phyloP scores from a whole-genome alignment of 148 eudicot genomes.

The Rhododendron molle region DNA sequence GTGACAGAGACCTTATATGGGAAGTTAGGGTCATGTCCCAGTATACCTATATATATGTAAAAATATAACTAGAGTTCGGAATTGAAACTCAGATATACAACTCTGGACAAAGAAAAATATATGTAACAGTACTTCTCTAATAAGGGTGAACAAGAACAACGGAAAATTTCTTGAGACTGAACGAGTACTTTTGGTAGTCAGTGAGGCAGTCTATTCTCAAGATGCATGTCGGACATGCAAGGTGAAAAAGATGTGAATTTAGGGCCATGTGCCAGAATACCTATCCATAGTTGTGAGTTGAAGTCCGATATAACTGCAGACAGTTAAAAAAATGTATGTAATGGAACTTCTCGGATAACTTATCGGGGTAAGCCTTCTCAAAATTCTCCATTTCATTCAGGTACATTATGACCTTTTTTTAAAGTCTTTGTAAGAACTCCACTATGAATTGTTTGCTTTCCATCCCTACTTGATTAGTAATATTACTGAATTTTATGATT shows the following conservation, averaged over 20 bases:
- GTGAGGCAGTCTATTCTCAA: not conserved
- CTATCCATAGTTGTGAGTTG: not conserved
- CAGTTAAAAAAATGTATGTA: not conserved
- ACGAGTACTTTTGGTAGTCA: not conserved
- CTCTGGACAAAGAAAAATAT: not conserved
- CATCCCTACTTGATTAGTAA: not conserved
- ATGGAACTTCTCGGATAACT: not conserved
- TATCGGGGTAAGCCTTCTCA: not conserved
- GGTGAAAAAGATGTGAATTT: not conserved
- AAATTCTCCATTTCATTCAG: not conserved
- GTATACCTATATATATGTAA: not conserved
- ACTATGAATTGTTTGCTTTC: not conserved
- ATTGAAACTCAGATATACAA: not conserved
- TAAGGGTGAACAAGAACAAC: not conserved
- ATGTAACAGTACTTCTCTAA: not conserved
- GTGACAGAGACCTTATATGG: not conserved
- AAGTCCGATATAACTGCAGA: not conserved
- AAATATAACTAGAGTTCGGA: not conserved
- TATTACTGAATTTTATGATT: too few species aligned
- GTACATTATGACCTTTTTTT: not conserved
- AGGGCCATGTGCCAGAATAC: not conserved
- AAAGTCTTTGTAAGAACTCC: not conserved
- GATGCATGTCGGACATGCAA: not conserved
- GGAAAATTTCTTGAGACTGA: not conserved
- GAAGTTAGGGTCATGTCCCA: not conserved